These are phyloP conservation scores for Colletotrichum incanum DNA, from an alignment of 2,329 filamentous ascomycete genomes.

Conservation along the genomic window DNA sequence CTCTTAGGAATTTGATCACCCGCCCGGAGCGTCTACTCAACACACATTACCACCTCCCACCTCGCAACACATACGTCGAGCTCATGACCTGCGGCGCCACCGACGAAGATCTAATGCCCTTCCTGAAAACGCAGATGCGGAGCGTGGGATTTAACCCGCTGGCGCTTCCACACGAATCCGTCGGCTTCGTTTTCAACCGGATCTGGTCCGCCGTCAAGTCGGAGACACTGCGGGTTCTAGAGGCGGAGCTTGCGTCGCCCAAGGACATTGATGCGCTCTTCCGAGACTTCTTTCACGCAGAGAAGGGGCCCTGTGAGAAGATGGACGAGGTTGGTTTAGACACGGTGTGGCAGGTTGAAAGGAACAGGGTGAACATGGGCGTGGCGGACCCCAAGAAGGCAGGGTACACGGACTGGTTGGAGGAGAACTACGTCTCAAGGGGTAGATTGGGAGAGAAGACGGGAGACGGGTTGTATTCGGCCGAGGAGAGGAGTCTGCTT, in stretches of 20 bases:
- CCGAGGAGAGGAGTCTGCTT: slow-evolving; percentile 46
- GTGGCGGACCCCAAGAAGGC: slow-evolving; percentile 34
- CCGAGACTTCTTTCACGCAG: slow-evolving; percentile 50
- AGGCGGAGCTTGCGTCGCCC: slow-evolving; percentile 51
- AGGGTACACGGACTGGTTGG: slow-evolving; percentile 46
- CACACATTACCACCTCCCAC: slow-evolving; percentile 55
- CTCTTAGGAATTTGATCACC: slow-evolving; percentile 46
- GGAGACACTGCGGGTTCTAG: slow-evolving; percentile 51
- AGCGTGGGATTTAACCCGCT: slow-evolving; percentile 50
- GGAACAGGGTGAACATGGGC: slow-evolving; percentile 43
- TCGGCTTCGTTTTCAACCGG: slow-evolving; percentile 54
- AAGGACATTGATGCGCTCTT: slow-evolving; percentile 53
- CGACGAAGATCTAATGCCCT: slow-evolving; percentile 48
- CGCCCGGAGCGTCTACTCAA: slow-evolving; percentile 51
- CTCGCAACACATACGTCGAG: slow-evolving; percentile 51
- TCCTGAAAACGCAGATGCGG: slow-evolving; percentile 49
- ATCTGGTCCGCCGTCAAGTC: slow-evolving; percentile 55
- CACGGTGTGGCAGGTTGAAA: slow-evolving; percentile 51
- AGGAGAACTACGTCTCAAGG: slow-evolving; percentile 47
- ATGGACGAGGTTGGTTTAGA: slow-evolving; percentile 55
- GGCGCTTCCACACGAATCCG: slow-evolving; percentile 49
- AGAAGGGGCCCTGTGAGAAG: slow-evolving; percentile 50
- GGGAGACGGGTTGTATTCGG: slow-evolving; percentile 48
- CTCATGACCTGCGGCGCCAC: slow-evolving; percentile 54
- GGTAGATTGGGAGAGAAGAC: slow-evolving; percentile 51